phyloP scores from a whole-genome alignment of 768 basidiomycete species.

The Leucosporidium yakuticum region DNA sequence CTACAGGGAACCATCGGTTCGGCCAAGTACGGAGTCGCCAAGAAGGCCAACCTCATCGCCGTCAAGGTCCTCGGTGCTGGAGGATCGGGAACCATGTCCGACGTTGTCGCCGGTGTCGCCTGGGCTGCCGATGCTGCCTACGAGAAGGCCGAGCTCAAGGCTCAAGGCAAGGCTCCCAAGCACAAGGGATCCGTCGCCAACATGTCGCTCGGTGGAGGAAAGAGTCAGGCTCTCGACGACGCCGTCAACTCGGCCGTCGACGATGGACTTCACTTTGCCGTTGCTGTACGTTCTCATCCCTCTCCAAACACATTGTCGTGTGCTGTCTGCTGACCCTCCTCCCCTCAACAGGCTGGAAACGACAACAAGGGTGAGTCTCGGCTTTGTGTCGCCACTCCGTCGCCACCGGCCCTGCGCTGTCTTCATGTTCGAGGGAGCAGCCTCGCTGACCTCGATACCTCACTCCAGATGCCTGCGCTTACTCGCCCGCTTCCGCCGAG shows the following conservation, averaged over 20 bases:
- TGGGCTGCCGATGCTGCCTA: slow-evolving; percentile 61
- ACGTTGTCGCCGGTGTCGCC: slow-evolving; percentile 79
- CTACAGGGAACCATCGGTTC: slow-evolving; percentile 70
- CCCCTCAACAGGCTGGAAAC: slow-evolving; percentile 22
- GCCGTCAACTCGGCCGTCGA: slow-evolving; percentile 80
- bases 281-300: slow-evolving; percentile 50
- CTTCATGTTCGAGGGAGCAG: not conserved
- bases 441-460: too few relatives aligned
- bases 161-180: slow-evolving; percentile 65
- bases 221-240: slow-evolving; percentile 73
- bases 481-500: slow-evolving; percentile 83
- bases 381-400: not conserved
- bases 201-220: slow-evolving; percentile 96
- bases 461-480: slow-evolving; percentile 67
- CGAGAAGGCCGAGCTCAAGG: slow-evolving; percentile 51
- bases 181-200: slow-evolving; percentile 88
- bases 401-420: too few relatives aligned
- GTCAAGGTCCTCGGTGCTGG: slow-evolving; percentile 88
- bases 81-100: slow-evolving; percentile 89
- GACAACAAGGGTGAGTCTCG: slow-evolving; percentile 32
- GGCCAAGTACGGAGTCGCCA: slow-evolving; percentile 87
- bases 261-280: slow-evolving; percentile 85
- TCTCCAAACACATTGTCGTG: not conserved
- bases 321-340: not conserved
- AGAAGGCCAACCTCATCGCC: slow-evolving; percentile 79